phyloP scores from a whole-genome alignment of 176 grass and related monocot genomes.

The Coix lacrymajobi region DNA sequence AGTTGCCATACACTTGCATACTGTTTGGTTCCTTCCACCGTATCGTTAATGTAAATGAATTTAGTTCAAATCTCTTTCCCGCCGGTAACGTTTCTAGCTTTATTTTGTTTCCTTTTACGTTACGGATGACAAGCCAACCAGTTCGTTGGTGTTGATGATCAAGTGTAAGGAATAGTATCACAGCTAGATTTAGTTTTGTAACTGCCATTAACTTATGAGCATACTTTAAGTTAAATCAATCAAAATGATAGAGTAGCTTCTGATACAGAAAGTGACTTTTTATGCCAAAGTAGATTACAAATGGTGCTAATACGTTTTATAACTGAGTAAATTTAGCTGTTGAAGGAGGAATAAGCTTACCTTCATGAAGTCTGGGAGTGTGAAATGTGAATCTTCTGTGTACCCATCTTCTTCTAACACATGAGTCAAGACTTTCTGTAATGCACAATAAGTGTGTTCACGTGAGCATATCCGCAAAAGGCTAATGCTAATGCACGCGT shows the following conservation, averaged over 20 bases:
- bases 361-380: constrained; percentile 74
- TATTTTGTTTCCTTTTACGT: no score
- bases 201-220: background rate
- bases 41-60: no score
- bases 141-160: background rate
- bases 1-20: background rate
- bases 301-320: background rate
- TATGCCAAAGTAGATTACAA: background rate
- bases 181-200: background rate
- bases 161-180: background rate
- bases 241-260: background rate
- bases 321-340: background rate
- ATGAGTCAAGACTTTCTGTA: constrained; percentile 66
- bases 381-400: constrained; percentile 55
- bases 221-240: background rate
- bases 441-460: background rate
- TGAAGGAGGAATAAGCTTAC: constrained; percentile 17
- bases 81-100: no score
- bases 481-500: background rate
- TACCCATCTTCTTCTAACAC: constrained; percentile 86
- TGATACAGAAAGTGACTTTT: background rate
- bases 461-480: background rate
- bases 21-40: no score
- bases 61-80: no score
- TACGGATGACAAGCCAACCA: no score